Conservation (phyloP, 2,329 filamentous ascomycete species). For the Colletotrichum karsti region DNA sequence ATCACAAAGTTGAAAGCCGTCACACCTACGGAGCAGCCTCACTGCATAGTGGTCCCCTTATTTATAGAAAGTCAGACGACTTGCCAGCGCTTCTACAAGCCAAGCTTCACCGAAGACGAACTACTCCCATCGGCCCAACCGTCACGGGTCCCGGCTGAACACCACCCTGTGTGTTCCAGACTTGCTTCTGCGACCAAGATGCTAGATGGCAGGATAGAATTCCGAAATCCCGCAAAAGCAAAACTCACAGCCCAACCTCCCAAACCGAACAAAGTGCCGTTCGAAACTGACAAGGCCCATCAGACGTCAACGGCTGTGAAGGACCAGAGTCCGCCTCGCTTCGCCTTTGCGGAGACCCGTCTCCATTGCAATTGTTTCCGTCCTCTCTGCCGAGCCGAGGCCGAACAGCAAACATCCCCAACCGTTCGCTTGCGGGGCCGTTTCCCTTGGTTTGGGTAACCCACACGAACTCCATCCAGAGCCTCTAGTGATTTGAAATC, state of each 20-base stretch:
- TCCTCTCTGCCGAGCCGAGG: slow-evolving; percentile 9
- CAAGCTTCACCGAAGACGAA: background rate
- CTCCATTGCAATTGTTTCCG: background rate
- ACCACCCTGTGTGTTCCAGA: too few relatives aligned
- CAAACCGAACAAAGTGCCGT: background rate
- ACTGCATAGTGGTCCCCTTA: background rate
- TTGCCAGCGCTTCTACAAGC: background rate
- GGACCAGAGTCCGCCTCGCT: background rate
- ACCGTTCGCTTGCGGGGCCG: background rate
- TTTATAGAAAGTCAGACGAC: slow-evolving; percentile 1
- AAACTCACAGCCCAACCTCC: background rate
- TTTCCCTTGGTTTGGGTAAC: background rate
- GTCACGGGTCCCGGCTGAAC: background rate
- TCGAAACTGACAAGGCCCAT: background rate
- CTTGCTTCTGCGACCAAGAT: slow-evolving; percentile 4
- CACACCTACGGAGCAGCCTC: background rate
- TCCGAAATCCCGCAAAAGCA: background rate
- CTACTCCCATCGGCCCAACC: background rate
- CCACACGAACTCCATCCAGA: background rate
- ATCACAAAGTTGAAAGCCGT: background rate
- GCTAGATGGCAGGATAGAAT: background rate
- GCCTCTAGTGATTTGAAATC: background rate
- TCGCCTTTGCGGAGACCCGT: background rate
- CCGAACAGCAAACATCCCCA: background rate
- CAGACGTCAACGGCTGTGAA: background rate